phyloP scores from a whole-genome alignment of 192 early-diverging fungal genomes.

The Ambispora gerdemannii region DNA sequence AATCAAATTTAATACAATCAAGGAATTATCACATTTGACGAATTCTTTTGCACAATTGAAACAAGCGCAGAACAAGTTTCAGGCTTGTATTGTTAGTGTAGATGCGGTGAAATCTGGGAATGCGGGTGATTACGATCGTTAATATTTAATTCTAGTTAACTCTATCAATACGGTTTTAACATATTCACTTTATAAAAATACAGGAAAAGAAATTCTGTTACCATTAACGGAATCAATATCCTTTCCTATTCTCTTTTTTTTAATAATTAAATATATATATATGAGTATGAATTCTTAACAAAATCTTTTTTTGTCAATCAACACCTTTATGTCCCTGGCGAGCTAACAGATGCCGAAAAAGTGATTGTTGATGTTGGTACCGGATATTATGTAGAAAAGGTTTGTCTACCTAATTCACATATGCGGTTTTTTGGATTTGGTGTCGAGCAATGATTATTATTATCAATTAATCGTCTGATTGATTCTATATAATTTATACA shows the following conservation, averaged over 20 bases:
- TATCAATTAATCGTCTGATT: neutral
- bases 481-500: constrained; percentile 31
- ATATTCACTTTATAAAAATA: constrained; percentile 15
- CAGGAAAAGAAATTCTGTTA: constrained; percentile 65
- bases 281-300: neutral
- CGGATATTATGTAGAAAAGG: constrained; percentile 95
- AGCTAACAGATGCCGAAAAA: constrained; percentile 72
- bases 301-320: constrained; percentile 28
- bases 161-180: constrained; percentile 16
- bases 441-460: neutral
- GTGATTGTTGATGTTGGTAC: constrained; percentile 96
- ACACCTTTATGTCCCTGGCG: constrained; percentile 90
- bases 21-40: constrained; percentile 87
- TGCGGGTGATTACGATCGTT: constrained; percentile 37
- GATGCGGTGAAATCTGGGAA: constrained; percentile 54
- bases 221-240: constrained; percentile 74
- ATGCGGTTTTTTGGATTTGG: neutral
- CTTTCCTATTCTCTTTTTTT: constrained; percentile 29
- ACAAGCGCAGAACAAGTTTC: constrained; percentile 82
- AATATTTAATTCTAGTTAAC: neutral
- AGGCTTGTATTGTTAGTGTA: constrained; percentile 76
- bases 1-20: too few species aligned
- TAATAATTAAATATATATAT: neutral
- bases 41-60: constrained; percentile 82
- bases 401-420: constrained; percentile 37